Conservation (phyloP, 2,329 filamentous ascomycete genomes). For the Sclerotiophoma versabilis region DNA sequence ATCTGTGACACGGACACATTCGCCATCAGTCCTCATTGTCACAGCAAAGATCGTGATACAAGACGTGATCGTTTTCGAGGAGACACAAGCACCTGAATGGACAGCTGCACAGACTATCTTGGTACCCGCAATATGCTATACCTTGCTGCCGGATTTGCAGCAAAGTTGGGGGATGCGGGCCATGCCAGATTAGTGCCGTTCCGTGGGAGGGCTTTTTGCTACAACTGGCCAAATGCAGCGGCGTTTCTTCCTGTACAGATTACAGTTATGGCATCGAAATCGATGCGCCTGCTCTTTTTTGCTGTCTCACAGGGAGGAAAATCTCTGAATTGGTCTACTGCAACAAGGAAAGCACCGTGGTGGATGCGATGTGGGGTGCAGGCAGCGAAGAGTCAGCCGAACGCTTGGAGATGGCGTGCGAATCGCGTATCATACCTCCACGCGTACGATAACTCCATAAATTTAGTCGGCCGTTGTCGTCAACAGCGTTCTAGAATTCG, state of each 20-base stretch:
- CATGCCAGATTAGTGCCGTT: constrained; percentile 24
- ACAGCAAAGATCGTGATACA: constrained; percentile 25
- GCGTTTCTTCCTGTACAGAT: constrained; percentile 24
- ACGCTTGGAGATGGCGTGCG: constrained; percentile 45
- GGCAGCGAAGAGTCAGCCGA: constrained; percentile 35
- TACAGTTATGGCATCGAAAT: constrained; percentile 31
- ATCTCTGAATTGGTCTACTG: constrained; percentile 18
- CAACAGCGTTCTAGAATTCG: constrained; percentile 38
- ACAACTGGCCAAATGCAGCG: constrained; percentile 33
- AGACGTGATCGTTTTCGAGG: constrained; percentile 22
- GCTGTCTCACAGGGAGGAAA: constrained; percentile 23
- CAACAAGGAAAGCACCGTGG: constrained; percentile 25
- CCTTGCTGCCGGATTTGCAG: constrained; percentile 15
- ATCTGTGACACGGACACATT: constrained; percentile 20
- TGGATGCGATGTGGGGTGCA: constrained; percentile 26
- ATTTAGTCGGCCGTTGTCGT: constrained; percentile 31
- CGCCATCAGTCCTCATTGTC: constrained; percentile 31
- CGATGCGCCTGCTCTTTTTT: not conserved
- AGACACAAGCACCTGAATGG: constrained; percentile 33
- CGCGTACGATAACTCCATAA: constrained; percentile 32
- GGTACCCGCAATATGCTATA: constrained; percentile 4
- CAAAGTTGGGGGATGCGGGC: constrained; percentile 33
- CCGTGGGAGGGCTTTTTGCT: constrained; percentile 17
- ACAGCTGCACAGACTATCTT: constrained; percentile 16
- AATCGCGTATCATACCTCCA: constrained; percentile 40